A percentile compares a stretch with the other conserved stretches of the same genome.
Conservation (phyloP, 2,329 filamentous ascomycete genomes). For the Talaromyces marneffei region DNA sequence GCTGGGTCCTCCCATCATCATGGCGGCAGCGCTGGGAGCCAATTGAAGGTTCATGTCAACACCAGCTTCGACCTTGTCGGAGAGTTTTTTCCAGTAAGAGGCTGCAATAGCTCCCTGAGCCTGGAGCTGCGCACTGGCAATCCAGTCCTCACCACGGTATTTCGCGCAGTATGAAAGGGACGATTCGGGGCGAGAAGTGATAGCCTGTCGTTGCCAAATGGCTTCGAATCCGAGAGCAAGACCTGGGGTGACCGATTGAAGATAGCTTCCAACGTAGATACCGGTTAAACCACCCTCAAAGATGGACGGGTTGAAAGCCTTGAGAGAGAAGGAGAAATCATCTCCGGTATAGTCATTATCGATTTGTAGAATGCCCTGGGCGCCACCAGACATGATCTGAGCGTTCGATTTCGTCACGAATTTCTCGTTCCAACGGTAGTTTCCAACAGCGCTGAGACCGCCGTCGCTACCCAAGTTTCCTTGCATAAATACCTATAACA, state of each 20-base stretch:
- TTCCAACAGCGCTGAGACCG: conserved; percentile 79
- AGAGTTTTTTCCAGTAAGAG: conserved; percentile 88
- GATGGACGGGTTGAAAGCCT: conserved; percentile 90
- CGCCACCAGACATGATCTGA: conserved; percentile 70
- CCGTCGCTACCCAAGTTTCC: conserved; percentile 92
- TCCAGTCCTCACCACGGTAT: conserved; percentile 90
- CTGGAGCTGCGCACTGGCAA: conserved; percentile 83
- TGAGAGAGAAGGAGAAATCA: conserved; percentile 89
- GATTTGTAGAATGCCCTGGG: conserved; percentile 83
- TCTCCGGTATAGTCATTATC: conserved; percentile 92
- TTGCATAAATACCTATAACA: conserved; percentile 78
- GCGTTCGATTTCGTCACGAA: conserved; percentile 83
- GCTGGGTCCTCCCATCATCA: conserved; percentile 69
- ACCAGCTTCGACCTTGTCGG: conserved; percentile 92
- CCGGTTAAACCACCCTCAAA: conserved; percentile 90
- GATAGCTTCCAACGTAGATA: conserved; percentile 91
- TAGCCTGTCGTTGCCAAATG: conserved; percentile 82
- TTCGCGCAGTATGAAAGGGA: conserved; percentile 82
- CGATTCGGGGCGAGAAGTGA: conserved; percentile 83
- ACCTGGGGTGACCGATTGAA: conserved; percentile 84
- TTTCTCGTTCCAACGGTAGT: conserved; percentile 78
- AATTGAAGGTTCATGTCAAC: conserved; percentile 90
- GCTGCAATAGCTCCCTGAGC: conserved; percentile 82
- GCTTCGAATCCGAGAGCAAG: conserved; percentile 85
- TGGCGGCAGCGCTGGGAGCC: conserved; percentile 56